Base-by-base conservation (phyloP, 768 basidiomycete genomes). In the Multifurca ochricompacta region DNA sequence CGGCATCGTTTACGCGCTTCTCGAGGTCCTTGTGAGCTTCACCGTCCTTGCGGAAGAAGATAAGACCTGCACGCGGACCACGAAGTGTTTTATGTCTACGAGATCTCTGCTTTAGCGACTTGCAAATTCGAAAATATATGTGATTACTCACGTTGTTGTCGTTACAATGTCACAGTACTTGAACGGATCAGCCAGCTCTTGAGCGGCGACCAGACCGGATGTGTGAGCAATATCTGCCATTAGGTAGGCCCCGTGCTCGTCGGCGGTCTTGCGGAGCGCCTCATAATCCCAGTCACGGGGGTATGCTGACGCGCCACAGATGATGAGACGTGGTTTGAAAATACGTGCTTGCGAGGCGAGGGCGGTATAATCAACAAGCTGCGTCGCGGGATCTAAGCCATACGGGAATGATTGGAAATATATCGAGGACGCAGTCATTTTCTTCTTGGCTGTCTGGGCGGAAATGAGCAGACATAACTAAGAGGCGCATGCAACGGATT, bases 401-500 rank as follows among this genome's bases (percentile, higher is more conserved):
- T 98, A 99, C 42, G 96, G 95, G 67, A 96, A 77, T 34, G 96
- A 96, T 69, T 98, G 94, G 87, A 98, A 99, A 77, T 98, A 98
- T 74, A 99, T 97, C 18, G 96, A 98, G 21, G 95, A 98, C 32
- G 96, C 91, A 31, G 96, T 97, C 85, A 99, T 98, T 74, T 99
- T 98, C 79, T 97, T 96, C 77, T 98, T 98, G 56, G 92, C 91
- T 53, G 92, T 95, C 88, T 91, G 63, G 23, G 11, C 11, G 37
- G 45, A 35, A 35, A 19, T 51, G n/a, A 48, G 50, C 31, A 14
- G 10, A 25, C 16, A 39, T 53, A 40, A 51, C 48, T 25, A 19
- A 39, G 54, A 45, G 34, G 42, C 31, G 39, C 6, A 42, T 27
- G 36, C n/a, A 50, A 42, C 49, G 8, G 36, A 40, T 32, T 23